Evolutionary conservation across 139 green algal genomes (phyloP), one percentile per base, ranked within the genome.

Genomic region (Edaphochlamys debaryana): DNA sequence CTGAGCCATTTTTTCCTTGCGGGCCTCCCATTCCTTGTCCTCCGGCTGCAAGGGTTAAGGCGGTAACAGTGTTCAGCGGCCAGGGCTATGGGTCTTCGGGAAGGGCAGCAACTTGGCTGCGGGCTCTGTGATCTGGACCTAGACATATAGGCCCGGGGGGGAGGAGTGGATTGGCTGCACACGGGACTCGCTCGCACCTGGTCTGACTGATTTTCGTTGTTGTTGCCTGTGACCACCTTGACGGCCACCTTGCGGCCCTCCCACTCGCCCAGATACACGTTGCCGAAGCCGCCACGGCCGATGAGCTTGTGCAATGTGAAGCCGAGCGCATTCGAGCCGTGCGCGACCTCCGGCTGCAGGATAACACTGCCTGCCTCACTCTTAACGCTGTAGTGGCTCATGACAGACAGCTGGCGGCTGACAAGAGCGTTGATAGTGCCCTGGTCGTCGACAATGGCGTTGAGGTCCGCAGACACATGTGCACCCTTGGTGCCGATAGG

Each of bases 1-100:
- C 64, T 91, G 87, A 4, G 87, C 87, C 87, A 91, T 91, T 41
- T 79, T 79, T 50, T 91, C 87, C 84, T 91, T 91, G 37, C 79
- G 79, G 3, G 79, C 74, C 84, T 89, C 87, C 84, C 87, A 89
- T 36, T 91, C 80, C 54, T 91, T 85, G 60, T 91, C 84, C 74
- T 89, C 87, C 6, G 87, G 79, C 74, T 87, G 42, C 60, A 34
- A 29, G 25, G 58, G 58, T n/a, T n/a, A n/a, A n/a, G n/a, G 4
- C 20, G 54, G 54, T 17, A 22, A 40, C 9, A 38, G 29, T 4
- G 63, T 27, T 3, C 15, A 41, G 20, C 23, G 63, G 32, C 1
- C 32, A 27, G 52, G 13, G 52, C 52, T 15, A 62, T 15, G 52
- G 15, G 52, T 15, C 4, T 54, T 54, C 11, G n/a, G n/a, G n/a